phyloP scores from a whole-genome alignment of 345 rosid species.

The Noccaea caerulescens region DNA sequence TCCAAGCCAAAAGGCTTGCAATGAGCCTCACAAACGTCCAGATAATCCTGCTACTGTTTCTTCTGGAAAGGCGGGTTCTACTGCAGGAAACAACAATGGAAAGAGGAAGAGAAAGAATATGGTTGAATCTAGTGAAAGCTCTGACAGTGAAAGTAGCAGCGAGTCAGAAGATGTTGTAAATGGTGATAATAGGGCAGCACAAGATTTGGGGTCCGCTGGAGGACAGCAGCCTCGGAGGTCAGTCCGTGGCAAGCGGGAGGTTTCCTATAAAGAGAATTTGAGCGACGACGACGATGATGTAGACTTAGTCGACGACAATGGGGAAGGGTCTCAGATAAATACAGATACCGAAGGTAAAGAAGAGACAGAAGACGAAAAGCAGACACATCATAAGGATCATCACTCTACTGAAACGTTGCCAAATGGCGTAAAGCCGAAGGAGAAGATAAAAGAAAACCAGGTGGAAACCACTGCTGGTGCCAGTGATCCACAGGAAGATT shows the following conservation, averaged over 20 bases:
- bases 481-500: conserved; percentile 36
- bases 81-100: conserved; percentile 51
- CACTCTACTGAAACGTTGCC: conserved; percentile 31
- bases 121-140: conserved; percentile 68
- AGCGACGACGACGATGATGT: conserved; percentile 62
- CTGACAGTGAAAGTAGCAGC: conserved; percentile 52
- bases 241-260: conserved; percentile 62
- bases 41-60: conserved; percentile 42
- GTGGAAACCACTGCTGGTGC: conserved; percentile 38
- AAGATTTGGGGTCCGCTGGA: conserved; percentile 37
- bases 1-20: conserved; percentile 48
- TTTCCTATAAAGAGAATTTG: conserved; percentile 69
- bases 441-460: conserved; percentile 39
- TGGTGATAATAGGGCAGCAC: conserved; percentile 48
- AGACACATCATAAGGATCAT: conserved; percentile 16
- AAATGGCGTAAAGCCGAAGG: conserved; percentile 21
- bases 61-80: conserved; percentile 34
- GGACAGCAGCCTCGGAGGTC: conserved; percentile 70
- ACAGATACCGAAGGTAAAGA: conserved; percentile 32
- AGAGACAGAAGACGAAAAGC: conserved; percentile 32
- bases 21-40: conserved; percentile 47
- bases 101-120: conserved; percentile 56
- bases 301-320: conserved; percentile 40
- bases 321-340: conserved; percentile 26
- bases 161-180: conserved; percentile 52